Base-by-base conservation (phyloP, 2,329 filamentous ascomycete genomes). In the Mariannaea sp. region DNA sequence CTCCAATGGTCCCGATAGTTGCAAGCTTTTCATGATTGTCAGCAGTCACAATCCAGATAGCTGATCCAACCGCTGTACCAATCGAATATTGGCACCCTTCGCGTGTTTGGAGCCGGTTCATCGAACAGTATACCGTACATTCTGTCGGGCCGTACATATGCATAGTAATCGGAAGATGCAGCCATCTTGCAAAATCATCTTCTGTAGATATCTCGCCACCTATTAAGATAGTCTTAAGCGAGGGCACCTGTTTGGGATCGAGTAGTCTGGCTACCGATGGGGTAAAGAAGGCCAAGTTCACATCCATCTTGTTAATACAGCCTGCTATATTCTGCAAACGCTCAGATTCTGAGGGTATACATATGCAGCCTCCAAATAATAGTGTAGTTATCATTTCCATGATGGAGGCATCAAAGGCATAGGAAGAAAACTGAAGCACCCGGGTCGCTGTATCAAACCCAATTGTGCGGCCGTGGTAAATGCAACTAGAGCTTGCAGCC, bases 1-100 rank as follows among this genome's bases (percentile, higher is more conserved):
- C 71, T 3, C 68, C 68, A 5, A 65, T 29, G 3, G 45, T 48
- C 1, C 67, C 67, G 7, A 69, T 32, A 1, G 66, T 64, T 8
- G 57, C 41, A 6, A 68, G 55, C 10, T 46, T 32, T 30, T 64
- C 29, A 45, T 53, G 47, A 38, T 67, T 49, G 17, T 55, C 42
- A 5, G 45, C 22, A 14, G 65, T 57, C 3, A 60, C 55, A 33
- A 69, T 46, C 59, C 62, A 67, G 20, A 19, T 39, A 10, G 24
- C 10, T 32, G 33, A 44, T 7, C 41, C 49, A 30, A 52, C 41
- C 16, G 32, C 39, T 12, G 14, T 32, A 10, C 49, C 49, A 20
- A 52, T 52, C 14, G n/a, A n/a, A n/a, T n/a, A n/a, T n/a, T n/a
- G n/a, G n/a, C n/a, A n/a, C n/a, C n/a, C n/a, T n/a, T n/a, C n/a